Percentiles rank a stretch among this genome's conserved stretches.
Conservation (phyloP, 495 filamentous ascomycete genomes). For the Talaromyces stipitatus region DNA sequence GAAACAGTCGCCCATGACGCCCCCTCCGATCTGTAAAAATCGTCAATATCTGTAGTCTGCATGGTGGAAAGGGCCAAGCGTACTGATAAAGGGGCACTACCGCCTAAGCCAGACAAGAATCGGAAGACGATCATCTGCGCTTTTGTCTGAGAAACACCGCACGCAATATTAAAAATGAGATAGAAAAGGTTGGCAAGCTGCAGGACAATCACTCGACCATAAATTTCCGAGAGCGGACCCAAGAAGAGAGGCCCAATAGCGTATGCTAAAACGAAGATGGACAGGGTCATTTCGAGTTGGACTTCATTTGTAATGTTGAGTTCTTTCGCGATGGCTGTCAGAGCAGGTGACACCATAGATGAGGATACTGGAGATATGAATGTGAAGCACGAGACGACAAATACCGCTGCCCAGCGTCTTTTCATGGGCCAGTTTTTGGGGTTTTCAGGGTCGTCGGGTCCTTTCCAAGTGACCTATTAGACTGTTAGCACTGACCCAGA, state of each 20-base stretch:
- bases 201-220: conserved; percentile 57
- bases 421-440: conserved; percentile 50
- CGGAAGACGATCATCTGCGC: conserved; percentile 47
- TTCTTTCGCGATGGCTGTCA: conserved; percentile 48
- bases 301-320: conserved; percentile 51
- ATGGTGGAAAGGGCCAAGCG: conserved; percentile 3
- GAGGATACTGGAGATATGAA: conserved; percentile 67
- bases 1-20: conserved; percentile 58
- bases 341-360: conserved; percentile 66
- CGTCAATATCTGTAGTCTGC: neutral
- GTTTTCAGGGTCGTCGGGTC: conserved; percentile 49
- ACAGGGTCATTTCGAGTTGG: conserved; percentile 53
- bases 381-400: conserved; percentile 53
- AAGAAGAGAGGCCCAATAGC: conserved; percentile 62
- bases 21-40: conserved; percentile 47
- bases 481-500: neutral
- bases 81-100: conserved; percentile 44
- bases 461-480: conserved; percentile 44
- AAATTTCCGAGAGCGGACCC: conserved; percentile 67
- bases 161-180: conserved; percentile 50
- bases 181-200: conserved; percentile 59
- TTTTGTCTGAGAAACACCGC: conserved; percentile 43
- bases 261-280: conserved; percentile 71
- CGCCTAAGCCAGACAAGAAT: conserved; percentile 52
- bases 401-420: conserved; percentile 57